phyloP scores from a whole-genome alignment of 129 eudicot genomes.

The Tanacetum coccineum region DNA sequence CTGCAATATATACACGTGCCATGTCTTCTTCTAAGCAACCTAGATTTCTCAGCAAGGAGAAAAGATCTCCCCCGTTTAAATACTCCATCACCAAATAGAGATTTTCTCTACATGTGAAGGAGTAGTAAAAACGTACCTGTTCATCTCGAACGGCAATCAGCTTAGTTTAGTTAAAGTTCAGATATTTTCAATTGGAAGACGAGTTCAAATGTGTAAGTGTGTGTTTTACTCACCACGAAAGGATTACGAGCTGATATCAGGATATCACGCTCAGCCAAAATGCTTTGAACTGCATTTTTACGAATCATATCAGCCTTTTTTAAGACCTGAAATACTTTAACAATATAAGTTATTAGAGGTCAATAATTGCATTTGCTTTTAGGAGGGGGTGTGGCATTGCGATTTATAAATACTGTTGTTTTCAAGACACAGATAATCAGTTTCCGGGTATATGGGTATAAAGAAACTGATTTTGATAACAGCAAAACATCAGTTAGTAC shows the following conservation, averaged over 20 bases:
- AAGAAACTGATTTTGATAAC: too few species aligned
- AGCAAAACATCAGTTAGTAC: too few species aligned
- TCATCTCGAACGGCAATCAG: conserved; percentile 27
- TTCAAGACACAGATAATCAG: too few species aligned
- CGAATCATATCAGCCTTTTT: conserved; percentile 98
- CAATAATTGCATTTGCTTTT: not conserved
- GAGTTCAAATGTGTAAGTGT: not conserved
- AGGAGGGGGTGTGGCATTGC: too few species aligned
- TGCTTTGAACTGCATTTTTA: conserved; percentile 97
- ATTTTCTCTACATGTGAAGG: conserved; percentile 97
- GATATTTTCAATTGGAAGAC: not conserved
- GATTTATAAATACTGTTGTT: too few species aligned
- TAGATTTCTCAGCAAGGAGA: conserved; percentile 78
- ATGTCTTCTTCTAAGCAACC: conserved; percentile 98
- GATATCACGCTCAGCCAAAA: conserved; percentile 94
- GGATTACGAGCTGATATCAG: conserved; percentile 92
- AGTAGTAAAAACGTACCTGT: conserved; percentile 98
- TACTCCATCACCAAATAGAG: conserved; percentile 98
- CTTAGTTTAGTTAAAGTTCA: conserved; percentile 26
- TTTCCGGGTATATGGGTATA: too few species aligned
- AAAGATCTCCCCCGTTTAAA: conserved; percentile 95
- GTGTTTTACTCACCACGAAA: conserved; percentile 73
- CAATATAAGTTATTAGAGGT: conserved; percentile 21
- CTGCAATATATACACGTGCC: conserved; percentile 92
- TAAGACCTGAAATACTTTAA: conserved; percentile 59